Evolutionary conservation across 148 eudicot genomes (phyloP).

Genomic region (Bassia scoparia): DNA sequence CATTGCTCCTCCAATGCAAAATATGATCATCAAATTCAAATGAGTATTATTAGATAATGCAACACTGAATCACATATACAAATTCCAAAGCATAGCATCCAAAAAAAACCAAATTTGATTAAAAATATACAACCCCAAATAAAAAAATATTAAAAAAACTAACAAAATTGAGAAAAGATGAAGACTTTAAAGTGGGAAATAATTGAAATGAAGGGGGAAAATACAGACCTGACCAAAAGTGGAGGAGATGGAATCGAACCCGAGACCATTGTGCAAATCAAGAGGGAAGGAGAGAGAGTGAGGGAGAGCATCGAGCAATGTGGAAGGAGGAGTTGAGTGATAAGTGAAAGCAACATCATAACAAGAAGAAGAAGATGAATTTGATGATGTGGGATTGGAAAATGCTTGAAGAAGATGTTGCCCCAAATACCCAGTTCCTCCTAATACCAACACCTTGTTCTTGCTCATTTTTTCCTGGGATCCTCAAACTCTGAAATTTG

Average conservation of each 20-base stretch:
- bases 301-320: conserved; percentile 52
- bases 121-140: no score
- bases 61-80: no score
- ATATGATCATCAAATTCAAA: no score
- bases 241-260: conserved; percentile 48
- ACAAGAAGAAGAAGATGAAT: conserved; percentile 12
- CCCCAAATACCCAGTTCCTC: conserved; percentile 89
- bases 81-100: no score
- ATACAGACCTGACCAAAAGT: conserved; percentile 62
- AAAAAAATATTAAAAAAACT: no score
- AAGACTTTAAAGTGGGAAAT: no score
- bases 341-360: conserved; percentile 57
- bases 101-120: no score
- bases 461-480: conserved; percentile 27
- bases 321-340: conserved; percentile 57
- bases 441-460: conserved; percentile 60
- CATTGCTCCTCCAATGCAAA: no score
- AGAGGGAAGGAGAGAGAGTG: conserved; percentile 47
- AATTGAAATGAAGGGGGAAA: no score
- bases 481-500: not conserved
- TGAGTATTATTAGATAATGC: no score
- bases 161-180: no score
- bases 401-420: conserved; percentile 58
- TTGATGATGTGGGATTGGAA: conserved; percentile 21
- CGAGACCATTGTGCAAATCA: conserved; percentile 50